Evolutionary conservation across 2,329 filamentous ascomycete genomes (phyloP).

Genomic region (Aschersonia sp.): DNA sequence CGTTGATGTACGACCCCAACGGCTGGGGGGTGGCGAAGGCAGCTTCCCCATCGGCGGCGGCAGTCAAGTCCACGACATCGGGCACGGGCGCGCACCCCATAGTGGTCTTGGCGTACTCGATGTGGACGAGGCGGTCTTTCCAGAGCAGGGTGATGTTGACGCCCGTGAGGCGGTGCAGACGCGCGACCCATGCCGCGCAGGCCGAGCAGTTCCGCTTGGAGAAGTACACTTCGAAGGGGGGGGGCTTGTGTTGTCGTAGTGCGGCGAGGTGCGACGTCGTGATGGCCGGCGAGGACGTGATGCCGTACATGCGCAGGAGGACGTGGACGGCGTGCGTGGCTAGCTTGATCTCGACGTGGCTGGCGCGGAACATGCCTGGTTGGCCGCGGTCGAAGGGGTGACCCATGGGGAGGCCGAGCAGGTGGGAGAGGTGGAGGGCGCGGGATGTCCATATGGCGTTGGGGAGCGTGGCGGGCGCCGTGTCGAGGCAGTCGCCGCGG

Average conservation of each 20-base stretch:
- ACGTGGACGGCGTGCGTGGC: constrained; percentile 17
- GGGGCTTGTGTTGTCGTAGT: constrained; percentile 1
- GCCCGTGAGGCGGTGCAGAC: constrained; percentile 13
- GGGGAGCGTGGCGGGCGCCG: constrained; percentile 9
- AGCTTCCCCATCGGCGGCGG: background rate
- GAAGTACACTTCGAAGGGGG: constrained; percentile 20
- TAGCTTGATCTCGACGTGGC: constrained; percentile 26
- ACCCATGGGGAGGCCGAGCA: constrained; percentile 15
- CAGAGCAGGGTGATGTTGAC: constrained; percentile 12
- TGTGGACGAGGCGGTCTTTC: constrained; percentile 13
- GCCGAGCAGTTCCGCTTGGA: constrained; percentile 17
- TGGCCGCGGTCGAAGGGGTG: constrained; percentile 13
- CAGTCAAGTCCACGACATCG: background rate
- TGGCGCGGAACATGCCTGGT: constrained; percentile 15
- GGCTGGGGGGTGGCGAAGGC: background rate
- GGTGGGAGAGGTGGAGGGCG: constrained; percentile 13
- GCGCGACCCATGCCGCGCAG: constrained; percentile 12
- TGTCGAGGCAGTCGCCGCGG: constrained; percentile 15
- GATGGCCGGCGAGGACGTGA: constrained; percentile 9
- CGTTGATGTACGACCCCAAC: constrained; percentile 9
- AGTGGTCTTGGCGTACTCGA: constrained; percentile 9
- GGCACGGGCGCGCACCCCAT: background rate
- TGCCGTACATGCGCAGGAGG: constrained; percentile 12
- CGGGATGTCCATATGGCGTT: constrained; percentile 17
- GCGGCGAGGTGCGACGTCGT: constrained; percentile 2